phyloP scores from a whole-genome alignment of 202 grass and related monocot species.

The Dendrocalamus latiflorus region DNA sequence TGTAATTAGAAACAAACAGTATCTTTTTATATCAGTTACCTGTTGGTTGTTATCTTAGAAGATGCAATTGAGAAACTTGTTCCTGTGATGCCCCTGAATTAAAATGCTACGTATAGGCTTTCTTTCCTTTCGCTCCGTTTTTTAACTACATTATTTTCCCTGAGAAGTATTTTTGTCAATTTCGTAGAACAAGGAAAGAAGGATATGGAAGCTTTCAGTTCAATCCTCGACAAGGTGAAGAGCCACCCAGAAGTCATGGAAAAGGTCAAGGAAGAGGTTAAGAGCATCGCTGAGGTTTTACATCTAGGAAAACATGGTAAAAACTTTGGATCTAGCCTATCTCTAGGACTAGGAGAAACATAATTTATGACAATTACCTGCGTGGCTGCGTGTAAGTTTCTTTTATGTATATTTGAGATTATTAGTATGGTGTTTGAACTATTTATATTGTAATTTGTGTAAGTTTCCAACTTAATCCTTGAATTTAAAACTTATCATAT shows the following conservation, averaged over 20 bases:
- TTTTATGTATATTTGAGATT: too few relatives aligned
- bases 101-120: neutral
- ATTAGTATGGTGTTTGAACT: too few relatives aligned
- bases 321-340: neutral
- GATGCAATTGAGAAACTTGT: too few relatives aligned
- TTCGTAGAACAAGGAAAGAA: constrained; percentile 27
- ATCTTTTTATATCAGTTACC: neutral
- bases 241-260: constrained; percentile 38
- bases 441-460: too few relatives aligned
- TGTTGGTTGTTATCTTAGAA: neutral
- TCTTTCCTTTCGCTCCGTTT: neutral
- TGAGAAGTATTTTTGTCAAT: neutral
- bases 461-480: too few relatives aligned
- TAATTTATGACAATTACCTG: too few relatives aligned
- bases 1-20: neutral
- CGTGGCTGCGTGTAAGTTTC: too few relatives aligned
- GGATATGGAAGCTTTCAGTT: constrained; percentile 37
- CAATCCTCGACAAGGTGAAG: constrained; percentile 37
- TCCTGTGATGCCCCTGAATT: neutral
- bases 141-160: neutral
- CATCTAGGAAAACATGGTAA: constrained; percentile 43
- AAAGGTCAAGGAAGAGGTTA: constrained; percentile 39
- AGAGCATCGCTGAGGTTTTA: constrained; percentile 25
- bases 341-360: neutral
- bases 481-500: too few relatives aligned